A percentile compares a stretch with the other conserved stretches of the same genome.
Conservation (phyloP, 768 basidiomycete species). For the Collybiopsis luxurians region DNA sequence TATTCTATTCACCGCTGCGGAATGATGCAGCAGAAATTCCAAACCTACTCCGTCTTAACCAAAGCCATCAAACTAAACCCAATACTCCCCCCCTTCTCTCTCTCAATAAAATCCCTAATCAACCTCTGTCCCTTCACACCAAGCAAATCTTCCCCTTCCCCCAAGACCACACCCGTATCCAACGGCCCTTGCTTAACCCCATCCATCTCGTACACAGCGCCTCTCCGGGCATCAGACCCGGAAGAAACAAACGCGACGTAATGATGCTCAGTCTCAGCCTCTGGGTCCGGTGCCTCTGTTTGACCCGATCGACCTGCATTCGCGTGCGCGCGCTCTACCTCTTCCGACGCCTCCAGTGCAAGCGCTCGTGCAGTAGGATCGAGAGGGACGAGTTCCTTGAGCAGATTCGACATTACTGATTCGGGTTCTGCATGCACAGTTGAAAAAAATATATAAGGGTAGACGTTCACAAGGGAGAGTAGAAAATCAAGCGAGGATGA, state of each 20-base stretch:
- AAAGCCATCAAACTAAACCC: conserved; percentile 26
- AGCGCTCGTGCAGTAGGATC: conserved; percentile 25
- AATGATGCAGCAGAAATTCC: too few species aligned
- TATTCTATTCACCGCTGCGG: too few species aligned
- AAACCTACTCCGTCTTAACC: conserved; percentile 5
- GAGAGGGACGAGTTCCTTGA: conserved; percentile 20
- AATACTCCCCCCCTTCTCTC: conserved; percentile 17
- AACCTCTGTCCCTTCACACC: conserved; percentile 15
- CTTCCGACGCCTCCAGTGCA: conserved; percentile 25
- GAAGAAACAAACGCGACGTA: conserved; percentile 33
- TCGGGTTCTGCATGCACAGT: conserved; percentile 3
- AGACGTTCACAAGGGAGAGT: too few species aligned
- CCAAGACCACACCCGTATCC: conserved; percentile 19
- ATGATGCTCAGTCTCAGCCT: conserved; percentile 28
- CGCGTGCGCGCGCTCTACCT: conserved; percentile 27
- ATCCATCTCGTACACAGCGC: conserved; percentile 31
- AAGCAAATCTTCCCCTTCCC: conserved; percentile 23
- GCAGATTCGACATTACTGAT: conserved; percentile 22
- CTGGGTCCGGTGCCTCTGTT: conserved; percentile 25
- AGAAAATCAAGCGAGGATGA: too few species aligned
- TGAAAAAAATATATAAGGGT: neutral
- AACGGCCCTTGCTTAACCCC: conserved; percentile 30
- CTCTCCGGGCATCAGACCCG: conserved; percentile 14
- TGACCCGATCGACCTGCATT: conserved; percentile 27
- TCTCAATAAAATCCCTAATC: conserved; percentile 21